Evolutionary conservation across 768 basidiomycete genomes (phyloP), one percentile per base, ranked within the genome.

Genomic region (Rhodocollybia butyracea): DNA sequence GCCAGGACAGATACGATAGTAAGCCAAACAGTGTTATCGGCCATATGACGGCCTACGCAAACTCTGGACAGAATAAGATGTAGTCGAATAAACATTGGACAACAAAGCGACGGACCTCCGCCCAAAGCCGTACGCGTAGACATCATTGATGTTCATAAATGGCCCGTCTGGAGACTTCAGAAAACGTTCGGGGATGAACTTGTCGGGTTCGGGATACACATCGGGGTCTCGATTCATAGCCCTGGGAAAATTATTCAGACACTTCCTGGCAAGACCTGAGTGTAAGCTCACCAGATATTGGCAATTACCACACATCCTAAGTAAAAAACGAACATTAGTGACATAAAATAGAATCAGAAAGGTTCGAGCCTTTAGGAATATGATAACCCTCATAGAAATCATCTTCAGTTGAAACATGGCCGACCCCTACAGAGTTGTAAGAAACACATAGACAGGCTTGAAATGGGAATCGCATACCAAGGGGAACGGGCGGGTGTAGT

Each of bases 301-400:
- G 58, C 50, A 24, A 63, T 31, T 22, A 65, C 59, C 24, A 59
- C 57, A 11, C 65, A 61, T 3, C 65, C 67, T 50, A 34, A 8
- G 38, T 11, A 4, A 34, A 26, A 13, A 22, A 21, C 4, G 5
- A 4, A 5, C 6, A 39, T 34, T n/a, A n/a, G n/a, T n/a, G n/a
- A n/a, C n/a, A n/a, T 17, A 5, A 36, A 24, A 15, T 19, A 36
- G 27, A 22, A 7, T 4, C 4, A 15, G 13, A 4, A 17, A 3
- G 3, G 32, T 11, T 21, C 30, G 7, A 12, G 38, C 48, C 48
- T 39, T 60, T 61, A 1, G 68, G 66, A 13, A 68, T 65, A 48
- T 57, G 55, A 55, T 61, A 60, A 2, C 67, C 68, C 13, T 61
- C 46, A 36, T 68, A 69, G 36, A 55, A 58, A 38, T 68, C 67